Evolutionary conservation across 1,284 basidiomycete genomes (phyloP), one percentile per base, ranked within the genome.

Genomic region (Austroboletus novae-zelandiae): DNA sequence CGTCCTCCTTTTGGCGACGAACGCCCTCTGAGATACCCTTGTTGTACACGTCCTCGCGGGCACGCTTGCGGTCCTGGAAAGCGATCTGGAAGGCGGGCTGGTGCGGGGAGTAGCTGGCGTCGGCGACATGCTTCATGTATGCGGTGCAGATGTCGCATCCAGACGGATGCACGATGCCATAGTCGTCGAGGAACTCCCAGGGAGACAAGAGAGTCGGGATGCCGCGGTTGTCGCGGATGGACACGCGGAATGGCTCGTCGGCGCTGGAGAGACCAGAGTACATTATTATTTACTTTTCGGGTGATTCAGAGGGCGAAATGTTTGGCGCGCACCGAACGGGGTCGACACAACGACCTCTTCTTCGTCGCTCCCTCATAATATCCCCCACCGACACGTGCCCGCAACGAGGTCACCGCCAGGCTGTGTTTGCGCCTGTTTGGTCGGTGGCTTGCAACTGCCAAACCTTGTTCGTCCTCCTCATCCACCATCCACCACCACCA

Each of bases 81-180:
- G 76, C 74, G 42, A 61, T 59, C 47, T 71, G 65, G 58, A 77
- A 70, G 5, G 72, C 70, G 14, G 61, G 65, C 43, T 66, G 65
- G 47, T 61, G 67, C 23, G 62, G 64, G 40, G 69, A 67, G 53
- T 66, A 66, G 52, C 64, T 72, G 43, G 72, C 72, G 40, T 68
- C 67, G 7, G 71, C 65, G 47, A 74, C 54, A 50, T 78, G 75
- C 45, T 68, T 65, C 65, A 73, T 72, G 55, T 75, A 78, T 5
- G 64, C 59, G 0, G 66, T 57, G 51, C 75, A 77, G 9, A 64
- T 61, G 4, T 59, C 60, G 55, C 76, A 77, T 48, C 66, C 71
- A 1, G 68, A 66, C 1, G 66, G 63, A 48, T 77, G 75, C 3
- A 77, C 67, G 30, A 77, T 64, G 15, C 75, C 75, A 54, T 72